Percentiles rank a stretch among this genome's conserved stretches.
These are phyloP conservation scores for Quercus dentata DNA, from an alignment of 306 rosid species.

Conservation along the genomic window DNA sequence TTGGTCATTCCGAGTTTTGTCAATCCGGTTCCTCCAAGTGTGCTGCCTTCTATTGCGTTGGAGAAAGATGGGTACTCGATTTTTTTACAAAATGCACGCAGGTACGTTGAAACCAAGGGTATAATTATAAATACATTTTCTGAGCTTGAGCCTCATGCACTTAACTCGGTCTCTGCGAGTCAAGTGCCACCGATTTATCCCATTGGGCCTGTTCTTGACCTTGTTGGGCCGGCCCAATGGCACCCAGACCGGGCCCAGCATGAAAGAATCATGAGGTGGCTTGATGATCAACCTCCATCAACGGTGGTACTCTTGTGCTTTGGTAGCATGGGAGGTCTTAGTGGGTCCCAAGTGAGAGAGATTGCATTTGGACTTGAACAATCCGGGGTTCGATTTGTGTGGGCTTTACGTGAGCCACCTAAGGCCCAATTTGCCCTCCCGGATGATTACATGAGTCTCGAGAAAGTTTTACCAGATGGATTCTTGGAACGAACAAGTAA, in stretches of 20 bases:
- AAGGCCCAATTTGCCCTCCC: conserved; percentile 27
- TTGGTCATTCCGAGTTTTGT: conserved; percentile 32
- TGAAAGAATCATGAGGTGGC: conserved; percentile 19
- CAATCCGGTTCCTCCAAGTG: conserved; percentile 28
- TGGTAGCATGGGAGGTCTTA: conserved; percentile 42
- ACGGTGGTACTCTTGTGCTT: conserved; percentile 38
- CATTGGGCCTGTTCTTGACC: conserved; percentile 38
- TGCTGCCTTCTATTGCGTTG: conserved; percentile 26
- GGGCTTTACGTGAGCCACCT: conserved; percentile 48
- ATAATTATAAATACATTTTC: conserved; percentile 38
- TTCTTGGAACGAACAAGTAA: conserved; percentile 36
- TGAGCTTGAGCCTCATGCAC: conserved; percentile 38
- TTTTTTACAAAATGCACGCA: conserved; percentile 18
- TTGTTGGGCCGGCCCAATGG: conserved; percentile 21
- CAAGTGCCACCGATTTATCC: conserved; percentile 21
- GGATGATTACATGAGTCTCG: neutral
- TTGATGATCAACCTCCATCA: conserved; percentile 19
- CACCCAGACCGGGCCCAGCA: conserved; percentile 16
- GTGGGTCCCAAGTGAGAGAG: conserved; percentile 18
- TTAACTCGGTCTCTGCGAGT: conserved; percentile 1
- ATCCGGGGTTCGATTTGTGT: conserved; percentile 31
- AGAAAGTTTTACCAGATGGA: conserved; percentile 27
- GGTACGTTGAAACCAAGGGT: conserved; percentile 44
- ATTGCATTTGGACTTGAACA: conserved; percentile 39
- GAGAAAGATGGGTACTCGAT: conserved; percentile 14